phyloP scores from a whole-genome alignment of 2,329 filamentous ascomycete species.

The Cercospora zeae-maydis region DNA sequence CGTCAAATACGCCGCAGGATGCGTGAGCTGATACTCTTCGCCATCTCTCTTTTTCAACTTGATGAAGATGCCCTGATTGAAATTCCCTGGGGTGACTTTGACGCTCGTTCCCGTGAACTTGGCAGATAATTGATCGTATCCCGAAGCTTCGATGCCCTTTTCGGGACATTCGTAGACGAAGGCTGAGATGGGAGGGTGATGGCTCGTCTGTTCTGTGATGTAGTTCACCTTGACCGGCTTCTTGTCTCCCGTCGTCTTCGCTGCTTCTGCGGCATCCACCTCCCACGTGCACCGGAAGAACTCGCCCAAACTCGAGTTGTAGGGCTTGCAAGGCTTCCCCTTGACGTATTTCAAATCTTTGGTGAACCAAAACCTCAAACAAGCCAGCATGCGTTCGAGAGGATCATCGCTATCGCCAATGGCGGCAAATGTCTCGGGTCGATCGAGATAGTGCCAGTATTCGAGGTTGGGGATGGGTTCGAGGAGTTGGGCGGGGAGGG shows the following conservation, averaged over 20 bases:
- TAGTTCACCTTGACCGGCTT: slow-evolving; percentile 77
- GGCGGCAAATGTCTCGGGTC: slow-evolving; percentile 82
- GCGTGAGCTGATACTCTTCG: slow-evolving; percentile 92
- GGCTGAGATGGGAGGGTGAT: slow-evolving; percentile 94
- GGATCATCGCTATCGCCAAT: slow-evolving; percentile 87
- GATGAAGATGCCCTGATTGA: slow-evolving; percentile 95
- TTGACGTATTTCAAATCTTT: slow-evolving; percentile 99
- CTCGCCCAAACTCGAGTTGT: slow-evolving; percentile 94
- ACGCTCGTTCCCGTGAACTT: slow-evolving; percentile 97
- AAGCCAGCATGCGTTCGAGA: slow-evolving; percentile 89
- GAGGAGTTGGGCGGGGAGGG: slow-evolving; percentile 87
- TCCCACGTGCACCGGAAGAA: slow-evolving; percentile 99
- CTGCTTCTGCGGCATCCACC: slow-evolving; percentile 70
- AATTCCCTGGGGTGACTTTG: slow-evolving; percentile 83
- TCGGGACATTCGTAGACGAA: slow-evolving; percentile 92
- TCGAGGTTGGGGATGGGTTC: slow-evolving; percentile 96
- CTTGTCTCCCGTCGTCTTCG: slow-evolving; percentile 33
- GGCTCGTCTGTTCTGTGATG: slow-evolving; percentile 94
- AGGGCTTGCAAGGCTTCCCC: slow-evolving; percentile 97
- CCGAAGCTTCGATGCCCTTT: slow-evolving; percentile 79
- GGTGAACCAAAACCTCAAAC: slow-evolving; percentile 96
- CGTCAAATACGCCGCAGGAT: slow-evolving; percentile 88
- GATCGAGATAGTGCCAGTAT: slow-evolving; percentile 98
- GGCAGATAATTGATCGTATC: slow-evolving; percentile 93
- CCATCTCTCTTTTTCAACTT: slow-evolving; percentile 73